A percentile compares a stretch with the other conserved stretches of the same genome.
These are phyloP conservation scores for Psophocarpus tetragonolobus DNA, from an alignment of 306 rosid genomes.

Conservation along the genomic window DNA sequence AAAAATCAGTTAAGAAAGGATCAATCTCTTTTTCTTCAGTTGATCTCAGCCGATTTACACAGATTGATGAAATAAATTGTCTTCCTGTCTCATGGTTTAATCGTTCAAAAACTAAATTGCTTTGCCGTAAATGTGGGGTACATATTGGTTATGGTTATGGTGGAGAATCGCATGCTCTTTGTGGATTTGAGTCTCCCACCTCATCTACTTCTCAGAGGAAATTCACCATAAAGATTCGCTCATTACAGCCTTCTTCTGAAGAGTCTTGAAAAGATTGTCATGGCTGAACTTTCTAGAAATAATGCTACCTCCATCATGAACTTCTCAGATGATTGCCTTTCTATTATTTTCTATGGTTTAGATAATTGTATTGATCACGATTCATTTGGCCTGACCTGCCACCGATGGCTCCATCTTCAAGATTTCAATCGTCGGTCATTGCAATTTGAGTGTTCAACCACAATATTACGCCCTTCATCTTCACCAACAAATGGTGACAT, in stretches of 20 bases:
- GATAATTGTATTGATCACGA: slow-evolving; percentile 49
- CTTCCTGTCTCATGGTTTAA: slow-evolving; percentile 52
- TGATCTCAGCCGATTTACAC: slow-evolving; percentile 69
- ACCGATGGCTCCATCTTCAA: slow-evolving; percentile 56
- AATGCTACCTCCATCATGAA: slow-evolving; percentile 49
- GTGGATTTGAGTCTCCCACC: slow-evolving; percentile 53
- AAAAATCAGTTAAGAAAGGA: slow-evolving; percentile 56
- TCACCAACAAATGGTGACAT: slow-evolving; percentile 29
- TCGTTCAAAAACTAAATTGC: slow-evolving; percentile 57
- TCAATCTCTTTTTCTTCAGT: slow-evolving; percentile 52
- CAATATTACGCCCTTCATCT: slow-evolving; percentile 37
- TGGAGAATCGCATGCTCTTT: slow-evolving; percentile 51
- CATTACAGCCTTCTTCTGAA: slow-evolving; percentile 57
- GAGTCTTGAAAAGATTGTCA: slow-evolving; percentile 48
- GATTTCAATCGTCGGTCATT: slow-evolving; percentile 49
- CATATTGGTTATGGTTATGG: slow-evolving; percentile 63
- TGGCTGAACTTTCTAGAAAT: slow-evolving; percentile 44
- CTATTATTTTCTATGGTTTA: slow-evolving; percentile 53
- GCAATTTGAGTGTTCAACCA: slow-evolving; percentile 56
- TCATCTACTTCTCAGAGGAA: slow-evolving; percentile 50
- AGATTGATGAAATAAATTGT: slow-evolving; percentile 64
- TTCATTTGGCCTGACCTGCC: slow-evolving; percentile 71
- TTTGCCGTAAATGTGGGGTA: slow-evolving; percentile 62
- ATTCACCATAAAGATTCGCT: slow-evolving; percentile 53
- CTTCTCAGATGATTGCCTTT: slow-evolving; percentile 64